These are phyloP conservation scores for Tagetes erecta DNA, from an alignment of 129 eudicot genomes.

Conservation along the genomic window DNA sequence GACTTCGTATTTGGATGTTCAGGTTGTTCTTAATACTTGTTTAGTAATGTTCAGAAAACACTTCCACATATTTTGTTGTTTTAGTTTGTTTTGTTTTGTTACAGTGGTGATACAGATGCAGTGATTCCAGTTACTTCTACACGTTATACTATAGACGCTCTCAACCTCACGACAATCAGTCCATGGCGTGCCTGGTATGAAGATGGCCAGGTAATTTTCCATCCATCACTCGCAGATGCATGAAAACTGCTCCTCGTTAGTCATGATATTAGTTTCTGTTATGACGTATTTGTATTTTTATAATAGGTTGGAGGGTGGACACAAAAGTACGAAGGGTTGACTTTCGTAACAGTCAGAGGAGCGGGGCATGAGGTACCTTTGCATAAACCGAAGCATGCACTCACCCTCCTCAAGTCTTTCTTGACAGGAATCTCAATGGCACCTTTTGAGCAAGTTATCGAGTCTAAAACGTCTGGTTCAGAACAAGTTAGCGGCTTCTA, in stretches of 20 bases:
- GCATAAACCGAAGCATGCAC: slow-evolving; percentile 80
- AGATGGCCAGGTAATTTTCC: slow-evolving; percentile 78
- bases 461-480: slow-evolving; percentile 17
- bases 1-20: slow-evolving; percentile 90
- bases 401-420: slow-evolving; percentile 60
- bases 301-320: slow-evolving; percentile 92
- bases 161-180: slow-evolving; percentile 68
- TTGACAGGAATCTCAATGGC: slow-evolving; percentile 73
- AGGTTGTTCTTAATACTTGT: slow-evolving; percentile 49
- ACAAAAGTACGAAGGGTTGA: slow-evolving; percentile 73
- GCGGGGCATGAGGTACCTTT: slow-evolving; percentile 94
- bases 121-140: slow-evolving; percentile 90
- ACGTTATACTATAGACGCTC: slow-evolving; percentile 77
- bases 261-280: slow-evolving; percentile 1
- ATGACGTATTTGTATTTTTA: not conserved
- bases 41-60: not conserved
- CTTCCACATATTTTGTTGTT: not conserved
- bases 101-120: slow-evolving; percentile 93
- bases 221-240: not conserved
- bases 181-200: slow-evolving; percentile 97
- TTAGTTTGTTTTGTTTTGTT: not conserved
- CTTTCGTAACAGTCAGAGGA: slow-evolving; percentile 79
- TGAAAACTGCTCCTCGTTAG: not conserved
- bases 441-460: slow-evolving; percentile 33
- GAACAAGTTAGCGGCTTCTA: slow-evolving; percentile 36